These are phyloP conservation scores for Fusarium mundagurra DNA, from an alignment of 2,329 filamentous ascomycete species.

Conservation along the genomic window DNA sequence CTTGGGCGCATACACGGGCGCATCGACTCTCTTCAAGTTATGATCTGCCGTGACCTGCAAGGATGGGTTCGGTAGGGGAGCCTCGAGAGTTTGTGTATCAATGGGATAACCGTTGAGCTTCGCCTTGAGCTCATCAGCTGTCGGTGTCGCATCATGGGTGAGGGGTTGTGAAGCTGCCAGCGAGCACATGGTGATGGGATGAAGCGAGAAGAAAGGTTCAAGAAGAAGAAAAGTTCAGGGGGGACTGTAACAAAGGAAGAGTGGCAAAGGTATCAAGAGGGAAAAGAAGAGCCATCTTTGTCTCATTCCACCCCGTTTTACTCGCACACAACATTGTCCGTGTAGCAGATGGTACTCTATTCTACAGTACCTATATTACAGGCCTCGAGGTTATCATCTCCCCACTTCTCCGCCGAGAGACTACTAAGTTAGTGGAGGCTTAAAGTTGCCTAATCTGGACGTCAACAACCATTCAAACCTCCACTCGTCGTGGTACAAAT, in stretches of 20 bases:
- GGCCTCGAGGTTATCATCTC: not conserved
- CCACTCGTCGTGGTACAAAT: not conserved
- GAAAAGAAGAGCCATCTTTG: not conserved
- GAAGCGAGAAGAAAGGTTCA: not conserved
- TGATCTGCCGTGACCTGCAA: conserved; percentile 66
- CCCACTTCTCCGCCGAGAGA: not conserved
- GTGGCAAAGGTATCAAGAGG: not conserved
- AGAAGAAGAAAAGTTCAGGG: not conserved
- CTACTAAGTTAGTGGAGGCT: not conserved
- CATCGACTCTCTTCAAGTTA: conserved; percentile 64
- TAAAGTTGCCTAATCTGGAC: conserved; percentile 9
- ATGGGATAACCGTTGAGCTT: conserved; percentile 15
- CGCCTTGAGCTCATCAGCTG: conserved; percentile 29
- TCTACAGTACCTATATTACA: not conserved
- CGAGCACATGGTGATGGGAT: conserved; percentile 30
- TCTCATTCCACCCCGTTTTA: not conserved
- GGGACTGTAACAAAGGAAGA: not conserved
- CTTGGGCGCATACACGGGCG: conserved; percentile 64
- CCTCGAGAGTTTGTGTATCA: conserved; percentile 31
- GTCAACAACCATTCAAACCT: not conserved
- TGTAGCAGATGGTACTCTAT: not conserved
- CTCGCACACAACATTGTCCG: not conserved
- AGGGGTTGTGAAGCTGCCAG: conserved; percentile 28
- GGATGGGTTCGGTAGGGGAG: conserved; percentile 46
- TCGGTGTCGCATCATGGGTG: conserved; percentile 8